Conservation (phyloP, 495 filamentous ascomycete species). For the Cenococcum geophilum region DNA sequence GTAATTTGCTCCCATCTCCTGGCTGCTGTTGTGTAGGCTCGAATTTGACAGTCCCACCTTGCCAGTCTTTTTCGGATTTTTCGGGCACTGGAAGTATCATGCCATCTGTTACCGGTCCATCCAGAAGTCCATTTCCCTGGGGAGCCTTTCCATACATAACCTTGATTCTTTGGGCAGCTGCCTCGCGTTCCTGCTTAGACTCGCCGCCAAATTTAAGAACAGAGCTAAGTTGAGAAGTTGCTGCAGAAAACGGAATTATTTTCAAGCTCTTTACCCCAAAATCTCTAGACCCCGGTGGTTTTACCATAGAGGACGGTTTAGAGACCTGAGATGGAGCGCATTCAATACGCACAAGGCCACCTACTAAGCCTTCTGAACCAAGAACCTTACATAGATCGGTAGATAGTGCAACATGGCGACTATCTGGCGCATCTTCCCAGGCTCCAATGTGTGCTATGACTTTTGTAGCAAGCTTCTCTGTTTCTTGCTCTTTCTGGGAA, state of each 20-base stretch:
- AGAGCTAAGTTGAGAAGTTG: constrained; percentile 47
- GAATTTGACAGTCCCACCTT: constrained; percentile 73
- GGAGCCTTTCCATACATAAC: constrained; percentile 49
- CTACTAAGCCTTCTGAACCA: constrained; percentile 64
- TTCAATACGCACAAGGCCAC: constrained; percentile 81
- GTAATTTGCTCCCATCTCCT: constrained; percentile 45
- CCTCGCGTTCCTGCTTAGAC: constrained; percentile 66
- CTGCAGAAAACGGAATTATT: constrained; percentile 66
- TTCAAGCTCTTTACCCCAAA: constrained; percentile 48
- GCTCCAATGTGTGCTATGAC: constrained; percentile 66
- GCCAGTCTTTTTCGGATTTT: constrained; percentile 46
- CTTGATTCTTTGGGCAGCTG: constrained; percentile 52
- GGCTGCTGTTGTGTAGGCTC: constrained; percentile 45
- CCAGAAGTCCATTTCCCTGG: constrained; percentile 58
- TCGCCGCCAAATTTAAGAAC: constrained; percentile 86
- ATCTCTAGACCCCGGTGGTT: constrained; percentile 38
- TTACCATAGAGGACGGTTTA: constrained; percentile 44
- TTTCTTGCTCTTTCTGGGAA: constrained; percentile 55
- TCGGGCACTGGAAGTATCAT: constrained; percentile 54
- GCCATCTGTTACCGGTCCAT: constrained; percentile 84
- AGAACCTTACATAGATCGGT: constrained; percentile 65
- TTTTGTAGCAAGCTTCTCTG: constrained; percentile 57
- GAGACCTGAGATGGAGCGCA: constrained; percentile 57
- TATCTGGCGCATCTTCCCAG: constrained; percentile 86
- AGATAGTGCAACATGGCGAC: constrained; percentile 70